A percentile compares a stretch with the other conserved stretches of the same genome.
phyloP scores from a whole-genome alignment of 164 flowering plant genomes.

The Liquidambar formosana region DNA sequence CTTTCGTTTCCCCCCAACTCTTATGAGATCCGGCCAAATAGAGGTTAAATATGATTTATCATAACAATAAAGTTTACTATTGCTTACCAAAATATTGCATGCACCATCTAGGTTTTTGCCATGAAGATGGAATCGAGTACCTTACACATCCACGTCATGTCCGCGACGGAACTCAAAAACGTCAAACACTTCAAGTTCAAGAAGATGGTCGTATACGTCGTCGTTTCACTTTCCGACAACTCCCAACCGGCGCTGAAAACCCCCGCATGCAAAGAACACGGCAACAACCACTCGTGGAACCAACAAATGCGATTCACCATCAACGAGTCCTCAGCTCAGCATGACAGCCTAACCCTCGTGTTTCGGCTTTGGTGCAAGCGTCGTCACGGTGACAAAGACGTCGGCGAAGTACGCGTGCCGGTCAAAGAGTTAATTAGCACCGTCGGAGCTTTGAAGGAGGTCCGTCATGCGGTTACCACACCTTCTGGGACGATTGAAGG shows the following conservation, averaged over 20 bases:
- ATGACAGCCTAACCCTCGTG: conserved; percentile 32
- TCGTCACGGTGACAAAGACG: conserved; percentile 46
- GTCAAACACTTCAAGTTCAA: conserved; percentile 37
- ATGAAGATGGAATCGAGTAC: too few species aligned
- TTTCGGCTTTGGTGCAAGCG: conserved; percentile 46
- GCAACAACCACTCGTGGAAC: conserved; percentile 57
- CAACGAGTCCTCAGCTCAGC: conserved; percentile 34
- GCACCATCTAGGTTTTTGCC: too few species aligned
- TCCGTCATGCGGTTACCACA: too few species aligned
- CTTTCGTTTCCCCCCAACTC: too few species aligned
- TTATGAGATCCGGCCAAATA: too few species aligned
- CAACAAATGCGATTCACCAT: conserved; percentile 44
- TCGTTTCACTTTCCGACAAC: conserved; percentile 38
- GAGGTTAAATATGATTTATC: too few species aligned
- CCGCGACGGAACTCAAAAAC: conserved; percentile 44
- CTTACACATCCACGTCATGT: conserved; percentile 30
- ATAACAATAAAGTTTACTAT: too few species aligned
- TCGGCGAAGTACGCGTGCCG: conserved; percentile 64
- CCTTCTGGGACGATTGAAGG: too few species aligned
- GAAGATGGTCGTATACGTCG: conserved; percentile 53
- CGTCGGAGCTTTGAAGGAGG: too few species aligned
- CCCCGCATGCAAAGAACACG: conserved; percentile 32
- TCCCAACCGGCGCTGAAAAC: conserved; percentile 18
- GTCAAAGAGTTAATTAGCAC: conserved; percentile 53
- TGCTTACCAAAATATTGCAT: too few species aligned